phyloP scores from a whole-genome alignment of 768 basidiomycete genomes.

The Mycena galopus region DNA sequence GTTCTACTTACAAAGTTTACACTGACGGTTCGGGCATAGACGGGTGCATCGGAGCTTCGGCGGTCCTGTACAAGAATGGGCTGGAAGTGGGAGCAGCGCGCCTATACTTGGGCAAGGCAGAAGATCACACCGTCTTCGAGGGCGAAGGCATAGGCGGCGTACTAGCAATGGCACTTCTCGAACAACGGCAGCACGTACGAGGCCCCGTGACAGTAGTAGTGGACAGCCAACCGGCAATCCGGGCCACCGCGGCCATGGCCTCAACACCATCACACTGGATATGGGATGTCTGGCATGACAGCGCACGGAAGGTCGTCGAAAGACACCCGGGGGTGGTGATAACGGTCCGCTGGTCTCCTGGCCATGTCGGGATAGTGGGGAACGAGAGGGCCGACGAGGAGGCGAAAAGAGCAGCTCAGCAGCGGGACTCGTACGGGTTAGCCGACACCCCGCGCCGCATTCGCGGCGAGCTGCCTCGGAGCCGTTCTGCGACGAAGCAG shows the following conservation, averaged over 20 bases:
- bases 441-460: not conserved
- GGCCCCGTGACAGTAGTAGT: slow-evolving; percentile 18
- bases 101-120: slow-evolving; percentile 13
- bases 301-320: not conserved
- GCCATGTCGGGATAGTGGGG: slow-evolving; percentile 35
- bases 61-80: slow-evolving; percentile 28
- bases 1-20: slow-evolving; percentile 17
- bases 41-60: slow-evolving; percentile 38
- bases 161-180: slow-evolving; percentile 31
- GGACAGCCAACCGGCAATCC: slow-evolving; percentile 41
- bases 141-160: slow-evolving; percentile 39
- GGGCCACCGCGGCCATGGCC: not conserved
- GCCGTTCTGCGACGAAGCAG: not conserved
- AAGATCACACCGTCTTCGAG: slow-evolving; percentile 43
- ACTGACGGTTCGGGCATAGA: slow-evolving; percentile 40
- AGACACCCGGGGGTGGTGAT: slow-evolving; percentile 1
- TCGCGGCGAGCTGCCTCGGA: slow-evolving; percentile 5
- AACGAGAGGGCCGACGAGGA: slow-evolving; percentile 40
- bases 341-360: slow-evolving; percentile 36
- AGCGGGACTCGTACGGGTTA: not conserved
- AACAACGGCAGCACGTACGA: not conserved
- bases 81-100: not conserved
- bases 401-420: slow-evolving; percentile 34
- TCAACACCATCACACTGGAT: slow-evolving; percentile 21
- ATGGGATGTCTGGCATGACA: not conserved